A percentile compares a stretch with the other conserved stretches of the same genome.
These are phyloP conservation scores for Madurella fahalii DNA, from an alignment of 2,329 filamentous ascomycete species.

Conservation along the genomic window DNA sequence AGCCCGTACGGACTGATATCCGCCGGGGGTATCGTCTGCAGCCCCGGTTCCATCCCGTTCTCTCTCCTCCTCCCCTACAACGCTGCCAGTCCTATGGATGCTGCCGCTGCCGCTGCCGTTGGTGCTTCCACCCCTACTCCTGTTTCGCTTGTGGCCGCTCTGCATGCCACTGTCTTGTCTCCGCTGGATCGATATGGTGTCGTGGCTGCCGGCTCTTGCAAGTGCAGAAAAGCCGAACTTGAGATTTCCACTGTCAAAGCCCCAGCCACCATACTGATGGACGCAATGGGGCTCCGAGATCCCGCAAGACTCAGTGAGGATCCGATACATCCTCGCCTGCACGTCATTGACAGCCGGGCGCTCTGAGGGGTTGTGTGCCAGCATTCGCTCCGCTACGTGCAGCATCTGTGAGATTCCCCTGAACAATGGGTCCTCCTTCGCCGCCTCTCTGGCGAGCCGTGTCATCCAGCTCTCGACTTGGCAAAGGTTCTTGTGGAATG, in stretches of 20 bases:
- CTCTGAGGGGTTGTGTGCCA: conserved; percentile 47
- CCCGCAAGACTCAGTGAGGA: conserved; percentile 46
- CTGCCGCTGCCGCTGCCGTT: conserved; percentile 20
- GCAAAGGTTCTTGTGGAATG: conserved; percentile 66
- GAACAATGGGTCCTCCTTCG: conserved; percentile 46
- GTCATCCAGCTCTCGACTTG: conserved; percentile 68
- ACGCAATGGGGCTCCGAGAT: conserved; percentile 52
- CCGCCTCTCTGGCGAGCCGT: conserved; percentile 55
- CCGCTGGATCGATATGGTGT: conserved; percentile 29
- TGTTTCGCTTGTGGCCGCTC: conserved; percentile 27
- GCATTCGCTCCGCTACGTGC: conserved; percentile 51
- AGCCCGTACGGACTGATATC: too few relatives aligned
- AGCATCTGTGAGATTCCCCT: conserved; percentile 50
- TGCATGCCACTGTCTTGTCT: conserved; percentile 30
- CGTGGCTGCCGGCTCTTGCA: conserved; percentile 14
- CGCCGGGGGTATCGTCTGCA: neutral
- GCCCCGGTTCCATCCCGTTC: neutral
- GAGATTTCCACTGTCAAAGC: conserved; percentile 20
- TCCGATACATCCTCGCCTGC: conserved; percentile 48
- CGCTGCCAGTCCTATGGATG: neutral
- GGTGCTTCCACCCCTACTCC: conserved; percentile 24
- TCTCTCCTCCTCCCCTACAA: neutral
- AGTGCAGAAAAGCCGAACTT: conserved; percentile 22
- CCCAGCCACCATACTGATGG: conserved; percentile 41
- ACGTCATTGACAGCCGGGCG: conserved; percentile 52